These are phyloP conservation scores for Apiospora rasikravindrae DNA, from an alignment of 2,329 filamentous ascomycete genomes.

Conservation along the genomic window DNA sequence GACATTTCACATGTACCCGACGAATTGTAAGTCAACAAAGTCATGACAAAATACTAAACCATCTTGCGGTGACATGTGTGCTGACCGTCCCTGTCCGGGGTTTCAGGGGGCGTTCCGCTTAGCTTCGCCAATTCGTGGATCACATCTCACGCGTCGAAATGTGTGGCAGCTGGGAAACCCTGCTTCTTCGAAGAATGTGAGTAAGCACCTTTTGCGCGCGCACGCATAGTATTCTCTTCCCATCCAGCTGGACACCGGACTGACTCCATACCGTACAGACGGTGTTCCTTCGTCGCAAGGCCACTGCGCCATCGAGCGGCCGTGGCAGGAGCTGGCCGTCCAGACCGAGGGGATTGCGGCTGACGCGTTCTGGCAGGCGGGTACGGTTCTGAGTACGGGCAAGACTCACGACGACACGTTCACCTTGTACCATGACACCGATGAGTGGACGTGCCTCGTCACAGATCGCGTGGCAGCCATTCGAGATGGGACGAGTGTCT, in stretches of 20 bases:
- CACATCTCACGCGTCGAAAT: slow-evolving; percentile 42
- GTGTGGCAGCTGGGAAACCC: slow-evolving; percentile 44
- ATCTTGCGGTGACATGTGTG: not conserved
- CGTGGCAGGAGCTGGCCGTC: slow-evolving; percentile 37
- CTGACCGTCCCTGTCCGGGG: not conserved
- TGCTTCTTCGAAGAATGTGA: slow-evolving; percentile 48
- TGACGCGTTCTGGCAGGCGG: slow-evolving; percentile 39
- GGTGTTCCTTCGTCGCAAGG: slow-evolving; percentile 22
- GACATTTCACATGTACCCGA: slow-evolving; percentile 51
- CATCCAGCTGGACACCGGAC: not conserved
- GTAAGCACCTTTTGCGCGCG: slow-evolving; percentile 25
- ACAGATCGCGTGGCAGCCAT: slow-evolving; percentile 47
- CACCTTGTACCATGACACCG: slow-evolving; percentile 50
- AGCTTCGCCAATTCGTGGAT: slow-evolving; percentile 44
- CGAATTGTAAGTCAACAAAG: not conserved
- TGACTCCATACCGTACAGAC: not conserved
- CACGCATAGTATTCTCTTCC: not conserved
- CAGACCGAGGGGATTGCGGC: slow-evolving; percentile 32
- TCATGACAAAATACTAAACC: not conserved
- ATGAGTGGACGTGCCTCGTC: slow-evolving; percentile 49
- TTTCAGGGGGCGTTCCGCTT: slow-evolving; percentile 23
- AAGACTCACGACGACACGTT: slow-evolving; percentile 48
- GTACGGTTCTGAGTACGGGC: slow-evolving; percentile 42
- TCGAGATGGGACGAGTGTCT: not conserved
- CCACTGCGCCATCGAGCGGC: slow-evolving; percentile 35